Evolutionary conservation across 163 green algal genomes (phyloP).

Genomic region (Coccomyxa subellipsoidea): DNA sequence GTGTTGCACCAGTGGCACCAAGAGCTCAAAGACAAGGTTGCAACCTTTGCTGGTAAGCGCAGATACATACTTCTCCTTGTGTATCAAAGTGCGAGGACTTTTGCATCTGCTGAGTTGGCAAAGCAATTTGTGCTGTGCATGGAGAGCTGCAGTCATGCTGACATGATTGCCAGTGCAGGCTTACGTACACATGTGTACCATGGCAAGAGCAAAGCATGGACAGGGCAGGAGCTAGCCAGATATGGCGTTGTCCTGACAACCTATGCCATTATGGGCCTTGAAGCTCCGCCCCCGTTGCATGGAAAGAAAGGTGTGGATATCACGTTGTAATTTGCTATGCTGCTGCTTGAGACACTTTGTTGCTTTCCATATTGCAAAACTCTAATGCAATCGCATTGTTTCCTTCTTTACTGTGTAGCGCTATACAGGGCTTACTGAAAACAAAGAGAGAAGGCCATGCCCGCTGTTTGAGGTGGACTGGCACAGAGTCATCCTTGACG

Average conservation of each 20-base stretch:
- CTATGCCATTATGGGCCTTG: slow-evolving; percentile 74
- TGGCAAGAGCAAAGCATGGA: slow-evolving; percentile 43
- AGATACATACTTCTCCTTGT: no score
- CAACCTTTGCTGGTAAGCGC: slow-evolving; percentile 16
- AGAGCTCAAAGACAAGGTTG: slow-evolving; percentile 77
- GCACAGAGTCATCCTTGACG: slow-evolving; percentile 74
- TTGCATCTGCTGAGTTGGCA: no score
- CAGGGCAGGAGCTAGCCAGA: slow-evolving; percentile 34
- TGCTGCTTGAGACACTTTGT: no score
- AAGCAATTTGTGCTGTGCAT: no score
- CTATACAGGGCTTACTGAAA: no score
- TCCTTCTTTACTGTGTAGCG: no score
- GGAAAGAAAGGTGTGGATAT: background rate
- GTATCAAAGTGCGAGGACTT: no score
- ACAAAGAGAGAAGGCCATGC: background rate
- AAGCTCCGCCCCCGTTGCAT: slow-evolving; percentile 30
- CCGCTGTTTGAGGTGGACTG: slow-evolving; percentile 26
- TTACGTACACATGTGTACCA: slow-evolving; percentile 68
- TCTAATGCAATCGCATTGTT: no score
- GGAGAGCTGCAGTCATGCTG: background rate
- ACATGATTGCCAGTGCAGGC: slow-evolving; percentile 17
- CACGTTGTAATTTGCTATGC: no score
- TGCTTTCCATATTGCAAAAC: no score
- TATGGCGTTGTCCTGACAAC: slow-evolving; percentile 86
- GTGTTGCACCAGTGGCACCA: slow-evolving; percentile 84